Conservation (phyloP, 2,329 filamentous ascomycete genomes). For the Aspergillus tanneri region DNA sequence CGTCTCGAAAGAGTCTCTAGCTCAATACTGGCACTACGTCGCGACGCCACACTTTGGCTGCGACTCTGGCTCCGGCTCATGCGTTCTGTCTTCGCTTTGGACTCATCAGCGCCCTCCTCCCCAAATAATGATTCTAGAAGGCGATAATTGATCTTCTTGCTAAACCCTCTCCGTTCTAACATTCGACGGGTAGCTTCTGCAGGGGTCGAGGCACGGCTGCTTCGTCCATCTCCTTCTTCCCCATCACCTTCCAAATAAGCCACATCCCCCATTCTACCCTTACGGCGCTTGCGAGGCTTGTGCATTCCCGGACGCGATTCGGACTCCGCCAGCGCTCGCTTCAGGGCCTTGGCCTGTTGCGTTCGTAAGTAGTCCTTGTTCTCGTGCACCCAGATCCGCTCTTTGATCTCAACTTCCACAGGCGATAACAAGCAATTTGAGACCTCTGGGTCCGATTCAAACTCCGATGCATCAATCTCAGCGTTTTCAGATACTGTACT, state of each 20-base stretch:
- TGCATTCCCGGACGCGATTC: constrained; percentile 39
- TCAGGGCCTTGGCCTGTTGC: constrained; percentile 79
- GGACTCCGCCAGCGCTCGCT: constrained; percentile 63
- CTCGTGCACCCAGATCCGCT: constrained; percentile 89
- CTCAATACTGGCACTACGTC: constrained; percentile 31
- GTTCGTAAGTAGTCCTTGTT: constrained; percentile 91
- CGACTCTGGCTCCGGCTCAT: constrained; percentile 34
- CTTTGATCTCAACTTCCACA: constrained; percentile 76
- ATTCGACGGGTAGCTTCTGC: constrained; percentile 68
- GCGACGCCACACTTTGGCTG: constrained; percentile 35
- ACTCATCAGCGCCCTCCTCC: constrained; percentile 33
- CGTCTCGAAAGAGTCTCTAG: constrained; percentile 22
- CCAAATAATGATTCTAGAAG: constrained; percentile 42
- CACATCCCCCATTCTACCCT: constrained; percentile 49
- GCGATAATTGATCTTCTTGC: constrained; percentile 71
- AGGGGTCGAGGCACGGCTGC: constrained; percentile 64
- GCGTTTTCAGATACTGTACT: constrained; percentile 51
- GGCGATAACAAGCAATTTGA: constrained; percentile 71
- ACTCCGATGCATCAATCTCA: constrained; percentile 75
- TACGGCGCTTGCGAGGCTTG: constrained; percentile 53
- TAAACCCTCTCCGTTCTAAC: constrained; percentile 66
- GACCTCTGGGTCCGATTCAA: constrained; percentile 87
- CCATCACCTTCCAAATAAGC: constrained; percentile 47
- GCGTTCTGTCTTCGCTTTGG: constrained; percentile 31
- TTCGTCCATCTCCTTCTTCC: constrained; percentile 63